phyloP scores from a whole-genome alignment of 371 early-diverging fungal species.

The Lichtheimia ornata region DNA sequence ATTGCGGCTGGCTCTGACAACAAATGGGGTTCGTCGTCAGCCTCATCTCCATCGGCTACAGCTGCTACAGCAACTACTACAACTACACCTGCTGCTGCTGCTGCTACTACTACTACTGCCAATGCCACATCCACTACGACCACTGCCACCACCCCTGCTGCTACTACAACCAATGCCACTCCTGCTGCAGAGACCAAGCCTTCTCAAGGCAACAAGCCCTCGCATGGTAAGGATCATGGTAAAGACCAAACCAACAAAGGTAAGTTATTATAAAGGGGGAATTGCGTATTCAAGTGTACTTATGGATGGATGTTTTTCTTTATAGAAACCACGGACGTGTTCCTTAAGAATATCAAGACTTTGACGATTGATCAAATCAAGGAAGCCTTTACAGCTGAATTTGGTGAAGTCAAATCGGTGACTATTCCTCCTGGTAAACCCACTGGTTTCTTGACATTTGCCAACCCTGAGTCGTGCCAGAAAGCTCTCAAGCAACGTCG shows the following conservation, averaged over 20 bases:
- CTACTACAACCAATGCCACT: background rate
- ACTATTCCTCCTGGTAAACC: slow-evolving; percentile 19
- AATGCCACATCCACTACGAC: background rate
- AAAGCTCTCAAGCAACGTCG: slow-evolving; percentile 44
- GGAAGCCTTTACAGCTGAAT: slow-evolving; percentile 36
- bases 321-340: slow-evolving; percentile 28
- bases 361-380: slow-evolving; percentile 35
- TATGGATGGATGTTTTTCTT: background rate
- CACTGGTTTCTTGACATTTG: slow-evolving; percentile 43
- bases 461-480: slow-evolving; percentile 33
- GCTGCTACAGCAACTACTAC: background rate
- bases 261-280: too few species aligned
- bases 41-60: background rate
- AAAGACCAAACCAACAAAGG: too few species aligned
- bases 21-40: slow-evolving; percentile 6
- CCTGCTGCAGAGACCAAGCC: background rate
- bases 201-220: too few species aligned
- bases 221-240: background rate
- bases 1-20: slow-evolving; percentile 31
- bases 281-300: background rate
- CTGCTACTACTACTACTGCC: background rate
- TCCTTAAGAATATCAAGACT: slow-evolving; percentile 34
- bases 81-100: background rate
- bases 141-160: background rate
- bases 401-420: slow-evolving; percentile 39